Percentiles rank a stretch among this genome's conserved stretches.
These are phyloP conservation scores for Chaetothyriales sp. DNA, from an alignment of 2,329 filamentous ascomycete genomes.

Conservation along the genomic window DNA sequence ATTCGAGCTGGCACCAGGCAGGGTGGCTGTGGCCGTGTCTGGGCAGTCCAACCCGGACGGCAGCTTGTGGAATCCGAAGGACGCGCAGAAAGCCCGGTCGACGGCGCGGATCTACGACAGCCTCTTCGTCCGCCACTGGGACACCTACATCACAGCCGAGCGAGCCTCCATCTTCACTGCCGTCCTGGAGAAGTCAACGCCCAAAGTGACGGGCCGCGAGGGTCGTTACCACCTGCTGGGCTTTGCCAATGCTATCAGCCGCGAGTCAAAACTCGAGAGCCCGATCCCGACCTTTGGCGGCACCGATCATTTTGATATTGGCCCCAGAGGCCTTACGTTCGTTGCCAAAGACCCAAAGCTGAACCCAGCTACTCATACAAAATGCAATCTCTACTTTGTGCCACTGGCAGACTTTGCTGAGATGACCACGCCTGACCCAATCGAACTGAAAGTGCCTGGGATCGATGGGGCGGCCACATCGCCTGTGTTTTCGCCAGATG, in stretches of 20 bases:
- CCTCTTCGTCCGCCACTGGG: constrained; percentile 40
- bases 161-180: constrained; percentile 36
- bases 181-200: constrained; percentile 27
- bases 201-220: constrained; percentile 24
- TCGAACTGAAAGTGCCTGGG: constrained; percentile 20
- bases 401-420: constrained; percentile 29
- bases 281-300: constrained; percentile 36
- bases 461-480: constrained; percentile 31
- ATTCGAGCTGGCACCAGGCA: constrained; percentile 26
- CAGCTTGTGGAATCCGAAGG: constrained; percentile 35
- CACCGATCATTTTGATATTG: constrained; percentile 32
- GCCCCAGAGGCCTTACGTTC: constrained; percentile 24
- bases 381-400: constrained; percentile 31
- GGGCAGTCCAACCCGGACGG: constrained; percentile 34
- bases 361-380: constrained; percentile 33
- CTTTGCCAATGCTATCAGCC: constrained; percentile 29
- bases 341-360: constrained; percentile 32
- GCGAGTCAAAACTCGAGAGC: constrained; percentile 27
- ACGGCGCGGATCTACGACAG: constrained; percentile 36
- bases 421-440: constrained; percentile 20
- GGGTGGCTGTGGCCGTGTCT: constrained; percentile 32
- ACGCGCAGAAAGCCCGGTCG: constrained; percentile 30
- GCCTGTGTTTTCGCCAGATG: constrained; percentile 31
- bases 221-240: constrained; percentile 25
- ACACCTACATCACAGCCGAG: constrained; percentile 34